Base-by-base conservation (phyloP, 1,284 basidiomycete species). In the Rhizoctonia solani region DNA sequence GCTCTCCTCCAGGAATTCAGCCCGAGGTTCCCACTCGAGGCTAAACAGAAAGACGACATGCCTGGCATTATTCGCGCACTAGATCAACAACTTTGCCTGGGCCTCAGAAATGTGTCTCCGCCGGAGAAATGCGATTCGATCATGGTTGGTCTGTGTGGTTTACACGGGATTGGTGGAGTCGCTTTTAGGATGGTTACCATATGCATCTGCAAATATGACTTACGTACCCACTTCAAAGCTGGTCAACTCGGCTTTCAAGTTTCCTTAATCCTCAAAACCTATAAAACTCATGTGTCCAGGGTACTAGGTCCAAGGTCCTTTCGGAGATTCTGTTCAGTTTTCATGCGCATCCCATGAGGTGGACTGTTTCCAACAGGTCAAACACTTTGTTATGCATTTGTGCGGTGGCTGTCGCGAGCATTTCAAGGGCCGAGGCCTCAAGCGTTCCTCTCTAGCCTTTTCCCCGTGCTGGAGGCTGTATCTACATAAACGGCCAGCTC, bases 21-120 rank as follows among this genome's bases (percentile, higher is more conserved):
- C n/a, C n/a, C n/a, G n/a, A 46, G n/a, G 44, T 14, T 46, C 19
- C 6, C 13, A 21, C 37, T 66, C 23, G 39, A 53, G 9, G 41
- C 47, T 16, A 42, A 49, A 21, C 61, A 41, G 2, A 66, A 66
- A 27, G 53, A 46, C 29, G 52, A 66, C 30, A 16, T 66, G 25
- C 34, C 5, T 21, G 47, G 44, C 3, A 29, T 52, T 9, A 46
- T 41, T 8, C 29, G 47, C n/a, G 34, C 39, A 14, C 41, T 66
- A 25, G 52, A 54, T 16, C 13, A 16, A 9, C 61, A 54, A 25
- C 27, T 66, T 46, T 21, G 44, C 19, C 44, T 46, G 13, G 6
- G 11, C 44, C 8, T 46, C 6, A 9, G 6, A 19, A 9, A 46
- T 46, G 19, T 9, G 9, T 14, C 9, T 14, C 6, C 8, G 6